phyloP scores from a whole-genome alignment of 176 grass and related monocot genomes.

The Ensete ventricosum region DNA sequence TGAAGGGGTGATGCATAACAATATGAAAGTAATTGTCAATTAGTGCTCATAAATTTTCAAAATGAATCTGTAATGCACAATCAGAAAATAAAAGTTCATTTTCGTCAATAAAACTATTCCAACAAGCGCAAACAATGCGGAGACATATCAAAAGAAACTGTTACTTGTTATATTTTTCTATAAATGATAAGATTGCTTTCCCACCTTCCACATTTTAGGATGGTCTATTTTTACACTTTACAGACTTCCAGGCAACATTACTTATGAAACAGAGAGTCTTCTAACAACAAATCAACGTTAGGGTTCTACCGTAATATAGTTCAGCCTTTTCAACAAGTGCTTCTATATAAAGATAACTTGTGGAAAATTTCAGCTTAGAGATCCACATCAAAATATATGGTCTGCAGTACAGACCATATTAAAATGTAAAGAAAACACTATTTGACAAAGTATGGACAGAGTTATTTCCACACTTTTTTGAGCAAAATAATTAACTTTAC shows the following conservation, averaged over 20 bases:
- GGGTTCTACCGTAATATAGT: neutral
- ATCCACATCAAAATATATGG: neutral
- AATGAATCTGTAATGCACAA: neutral
- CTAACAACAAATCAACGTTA: neutral
- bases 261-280: too few relatives aligned
- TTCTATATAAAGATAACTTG: too few relatives aligned
- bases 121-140: neutral
- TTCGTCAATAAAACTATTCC: neutral
- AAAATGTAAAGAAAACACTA: too few relatives aligned
- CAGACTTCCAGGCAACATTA: neutral
- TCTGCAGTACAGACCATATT: too few relatives aligned
- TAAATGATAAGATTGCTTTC: neutral
- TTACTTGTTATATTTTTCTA: neutral
- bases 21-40: neutral
- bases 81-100: neutral
- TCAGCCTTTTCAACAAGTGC: neutral
- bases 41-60: neutral
- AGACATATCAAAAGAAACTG: neutral
- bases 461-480: too few relatives aligned
- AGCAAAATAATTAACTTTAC: too few relatives aligned
- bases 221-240: neutral
- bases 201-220: neutral
- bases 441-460: too few relatives aligned
- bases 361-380: neutral
- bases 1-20: neutral